Base-by-base conservation (phyloP, 1,284 basidiomycete genomes). In the Acaromyces ingoldii region DNA sequence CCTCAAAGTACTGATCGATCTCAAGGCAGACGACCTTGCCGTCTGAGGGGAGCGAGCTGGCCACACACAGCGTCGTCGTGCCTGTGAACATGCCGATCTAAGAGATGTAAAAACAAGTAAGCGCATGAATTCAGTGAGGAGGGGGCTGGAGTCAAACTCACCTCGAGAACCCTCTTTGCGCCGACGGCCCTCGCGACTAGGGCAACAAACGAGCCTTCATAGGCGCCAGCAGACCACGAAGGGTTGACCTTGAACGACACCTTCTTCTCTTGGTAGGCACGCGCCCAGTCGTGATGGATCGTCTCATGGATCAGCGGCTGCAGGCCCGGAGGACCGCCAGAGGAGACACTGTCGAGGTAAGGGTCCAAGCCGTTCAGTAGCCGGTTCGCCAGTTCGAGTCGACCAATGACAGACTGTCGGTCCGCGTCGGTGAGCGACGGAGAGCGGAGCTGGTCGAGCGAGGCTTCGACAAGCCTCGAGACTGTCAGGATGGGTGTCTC, bases 1-100 rank as follows among this genome's bases (percentile, higher is more conserved):
- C 42, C 30, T 63, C 52, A 10, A 76, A 62, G 55, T 65, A 75
- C 0, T 61, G 62, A 41, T 76, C 74, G 53, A 74, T 62, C 34
- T 76, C 75, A 24, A 75, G 60, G 1, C 70, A 63, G 15, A 67
- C 6, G 28, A 50, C 48, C 43, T 63, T 61, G 5, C 64, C 66
- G 5, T 52, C 59, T 13, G 38, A 11, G 24, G 63, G 59, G 1
- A 68, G 52, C 1, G 51, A 50, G 19, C 61, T 42, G 9, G 64
- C 66, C 45, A 68, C 55, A 38, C 61, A 63, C 7, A 68, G 57
- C 4, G 66, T 68, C 1, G 66, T 68, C 0, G 64, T 68, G 22
- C 66, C 66, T 2, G 66, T 68, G 22, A 66, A 66, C 66, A 68
- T 68, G 43, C 66, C 66, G 24, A 57, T 29, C 51, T 53, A 17